Evolutionary conservation across 345 rosid genomes (phyloP), one percentile per base, ranked within the genome.

Genomic region (Eutrema yunnanense): DNA sequence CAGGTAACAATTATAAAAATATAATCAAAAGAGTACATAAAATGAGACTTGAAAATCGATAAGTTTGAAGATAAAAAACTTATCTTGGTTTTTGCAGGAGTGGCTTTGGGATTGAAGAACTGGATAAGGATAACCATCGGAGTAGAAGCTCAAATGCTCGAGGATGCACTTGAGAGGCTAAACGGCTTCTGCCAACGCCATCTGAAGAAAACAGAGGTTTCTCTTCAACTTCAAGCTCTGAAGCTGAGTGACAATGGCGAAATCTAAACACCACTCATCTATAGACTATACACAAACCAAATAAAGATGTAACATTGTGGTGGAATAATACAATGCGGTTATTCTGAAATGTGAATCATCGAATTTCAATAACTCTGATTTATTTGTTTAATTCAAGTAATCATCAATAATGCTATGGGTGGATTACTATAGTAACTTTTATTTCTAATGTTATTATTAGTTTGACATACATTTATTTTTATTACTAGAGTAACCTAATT

Each of bases 91-190:
- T 69, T 69, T 6, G 14, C 81, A 88, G 93, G 96, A 57, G 27
- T 63, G n/a, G 80, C 80, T 44, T 78, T 87, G 52, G 95, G 97
- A 41, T 22, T 80, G 74, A 80, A 86, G 85, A 85, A 91, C 42
- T 91, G 88, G 92, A 40, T 87, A 32, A 88, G 87, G 29, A 63
- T 89, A 66, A 81, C 87, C 12, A 85, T 86, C 13, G 89, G 85
- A 27, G 56, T 84, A 16, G 93, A 87, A 51, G 83, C 82, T 22
- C 75, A 79, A 11, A 51, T 71, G 37, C 90, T 92, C 5, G 85
- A 84, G 67, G 90, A 74, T 9, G 94, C 92, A 49, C 72, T 92
- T 7, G 74, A 60, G 44, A 85, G 94, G 78, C 71, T 89, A 2
- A 82, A 82, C 32, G 79, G 85, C 53, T 92, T 89, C 73, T 80